Conservation (phyloP, 768 basidiomycete species). For the Leccinellum luteum region DNA sequence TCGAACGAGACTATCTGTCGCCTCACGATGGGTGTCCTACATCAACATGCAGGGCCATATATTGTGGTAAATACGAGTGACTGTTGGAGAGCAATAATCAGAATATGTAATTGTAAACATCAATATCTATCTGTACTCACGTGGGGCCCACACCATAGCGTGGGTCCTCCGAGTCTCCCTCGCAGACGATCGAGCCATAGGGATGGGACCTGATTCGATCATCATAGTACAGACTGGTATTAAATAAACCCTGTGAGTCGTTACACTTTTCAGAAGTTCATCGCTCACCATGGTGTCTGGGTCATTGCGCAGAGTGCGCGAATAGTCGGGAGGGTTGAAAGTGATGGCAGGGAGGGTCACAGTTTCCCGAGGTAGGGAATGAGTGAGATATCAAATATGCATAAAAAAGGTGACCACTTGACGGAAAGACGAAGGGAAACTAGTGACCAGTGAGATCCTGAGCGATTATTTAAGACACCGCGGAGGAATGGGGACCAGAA, state of each 20-base stretch:
- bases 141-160: not conserved
- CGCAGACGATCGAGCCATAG: not conserved
- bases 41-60: not conserved
- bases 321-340: not conserved
- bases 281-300: constrained; percentile 7
- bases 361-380: constrained; percentile 10
- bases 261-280: not conserved
- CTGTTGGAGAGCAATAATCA: constrained; percentile 7
- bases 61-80: not conserved
- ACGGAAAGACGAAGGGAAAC: constrained; percentile 4
- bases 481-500: constrained; percentile 9
- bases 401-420: constrained; percentile 12
- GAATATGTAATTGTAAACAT: not conserved
- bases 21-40: constrained; percentile 11
- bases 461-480: constrained; percentile 19
- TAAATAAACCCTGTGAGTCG: not conserved
- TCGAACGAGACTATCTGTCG: not conserved
- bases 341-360: not conserved
- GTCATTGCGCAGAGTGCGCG: constrained; percentile 10
- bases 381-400: constrained; percentile 9
- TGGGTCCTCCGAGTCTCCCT: not conserved
- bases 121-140: constrained; percentile 7
- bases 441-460: constrained; percentile 3
- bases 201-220: not conserved
- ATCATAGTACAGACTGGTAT: constrained; percentile 7